These are phyloP conservation scores for Posidonia australis DNA, from an alignment of 106 monocot species.

Conservation along the genomic window DNA sequence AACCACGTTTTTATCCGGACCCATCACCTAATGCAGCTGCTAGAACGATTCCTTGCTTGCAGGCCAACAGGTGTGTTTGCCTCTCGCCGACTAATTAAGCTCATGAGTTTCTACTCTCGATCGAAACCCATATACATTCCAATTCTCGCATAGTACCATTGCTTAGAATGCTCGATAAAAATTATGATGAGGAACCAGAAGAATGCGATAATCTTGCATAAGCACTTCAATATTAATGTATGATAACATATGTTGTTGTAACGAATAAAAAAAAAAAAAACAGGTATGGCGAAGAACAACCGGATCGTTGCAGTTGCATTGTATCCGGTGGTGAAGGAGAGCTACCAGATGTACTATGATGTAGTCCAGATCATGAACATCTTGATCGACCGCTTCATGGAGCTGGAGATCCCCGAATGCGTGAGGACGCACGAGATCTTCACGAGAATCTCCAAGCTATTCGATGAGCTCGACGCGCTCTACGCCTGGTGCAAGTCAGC, in stretches of 20 bases:
- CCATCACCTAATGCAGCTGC: slow-evolving; percentile 44
- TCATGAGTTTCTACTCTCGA: too few relatives aligned
- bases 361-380: slow-evolving; percentile 38
- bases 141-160: too few relatives aligned
- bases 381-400: slow-evolving; percentile 64
- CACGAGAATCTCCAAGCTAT: slow-evolving; percentile 54
- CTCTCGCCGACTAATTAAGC: too few relatives aligned
- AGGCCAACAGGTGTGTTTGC: slow-evolving; percentile 41
- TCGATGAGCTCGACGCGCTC: slow-evolving; percentile 62
- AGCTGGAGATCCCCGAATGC: slow-evolving; percentile 54
- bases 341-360: slow-evolving; percentile 74
- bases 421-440: slow-evolving; percentile 41
- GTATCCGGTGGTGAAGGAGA: slow-evolving; percentile 71
- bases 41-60: slow-evolving; percentile 72
- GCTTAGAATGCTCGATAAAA: too few relatives aligned
- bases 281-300: slow-evolving; percentile 59
- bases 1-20: slow-evolving; percentile 34
- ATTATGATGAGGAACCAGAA: too few relatives aligned
- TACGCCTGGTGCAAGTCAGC: slow-evolving; percentile 51
- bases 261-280: too few relatives aligned
- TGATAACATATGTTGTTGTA: too few relatives aligned
- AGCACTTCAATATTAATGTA: too few relatives aligned
- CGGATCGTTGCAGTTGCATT: slow-evolving; percentile 58
- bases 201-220: too few relatives aligned
- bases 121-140: too few relatives aligned